Evolutionary conservation across 1,284 basidiomycete genomes (phyloP).

Genomic region (Pseudozyma thailandica): DNA sequence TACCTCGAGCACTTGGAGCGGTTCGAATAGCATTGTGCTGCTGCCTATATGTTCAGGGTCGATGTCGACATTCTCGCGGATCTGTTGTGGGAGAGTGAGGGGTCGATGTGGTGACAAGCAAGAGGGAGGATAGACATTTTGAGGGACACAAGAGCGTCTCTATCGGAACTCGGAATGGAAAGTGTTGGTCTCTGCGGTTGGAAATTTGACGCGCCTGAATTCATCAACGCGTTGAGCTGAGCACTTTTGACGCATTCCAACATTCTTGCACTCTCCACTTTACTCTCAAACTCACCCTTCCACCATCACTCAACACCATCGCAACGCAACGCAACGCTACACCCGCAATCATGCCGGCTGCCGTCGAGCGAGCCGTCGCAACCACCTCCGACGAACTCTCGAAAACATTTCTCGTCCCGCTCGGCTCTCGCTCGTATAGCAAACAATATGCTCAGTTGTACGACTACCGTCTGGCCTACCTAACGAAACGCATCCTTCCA

Average conservation of each 20-base stretch:
- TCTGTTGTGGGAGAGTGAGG: too few relatives aligned
- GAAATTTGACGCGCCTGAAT: conserved; percentile 21
- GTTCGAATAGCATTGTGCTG: conserved; percentile 23
- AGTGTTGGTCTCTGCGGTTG: conserved; percentile 32
- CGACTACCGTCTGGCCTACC: conserved; percentile 65
- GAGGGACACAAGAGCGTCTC: background rate
- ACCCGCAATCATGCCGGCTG: conserved; percentile 32
- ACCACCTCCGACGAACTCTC: conserved; percentile 27
- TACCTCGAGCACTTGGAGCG: conserved; percentile 24
- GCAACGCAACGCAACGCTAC: too few relatives aligned
- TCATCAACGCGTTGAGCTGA: conserved; percentile 46
- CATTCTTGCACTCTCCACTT: too few relatives aligned
- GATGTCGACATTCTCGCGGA: too few relatives aligned
- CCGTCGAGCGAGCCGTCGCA: conserved; percentile 20
- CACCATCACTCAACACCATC: too few relatives aligned
- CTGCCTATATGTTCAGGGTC: conserved; percentile 6
- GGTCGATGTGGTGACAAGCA: too few relatives aligned
- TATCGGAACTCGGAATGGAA: conserved; percentile 14
- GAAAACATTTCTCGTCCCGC: conserved; percentile 51
- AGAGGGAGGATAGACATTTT: too few relatives aligned
- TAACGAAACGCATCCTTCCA: conserved; percentile 57
- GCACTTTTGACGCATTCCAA: background rate
- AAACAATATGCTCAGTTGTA: conserved; percentile 66
- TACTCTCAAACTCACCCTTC: too few relatives aligned
- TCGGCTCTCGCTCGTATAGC: conserved; percentile 56